phyloP scores from a whole-genome alignment of 2,329 filamentous ascomycete species.

The Arachnomyces sp. region DNA sequence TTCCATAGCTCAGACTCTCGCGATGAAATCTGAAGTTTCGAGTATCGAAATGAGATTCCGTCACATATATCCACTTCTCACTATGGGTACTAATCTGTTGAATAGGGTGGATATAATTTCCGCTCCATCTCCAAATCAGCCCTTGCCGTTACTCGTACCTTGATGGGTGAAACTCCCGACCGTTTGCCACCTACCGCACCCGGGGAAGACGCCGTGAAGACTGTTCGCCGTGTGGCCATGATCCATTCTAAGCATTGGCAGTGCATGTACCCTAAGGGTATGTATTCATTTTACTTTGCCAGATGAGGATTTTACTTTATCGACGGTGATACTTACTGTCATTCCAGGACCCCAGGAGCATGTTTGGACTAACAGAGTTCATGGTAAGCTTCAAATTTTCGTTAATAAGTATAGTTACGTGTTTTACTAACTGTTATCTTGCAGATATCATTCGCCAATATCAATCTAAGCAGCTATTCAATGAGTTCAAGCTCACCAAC shows the following conservation, averaged over 20 bases:
- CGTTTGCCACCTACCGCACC: constrained; percentile 42
- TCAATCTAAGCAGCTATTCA: constrained; percentile 62
- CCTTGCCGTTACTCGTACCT: constrained; percentile 77
- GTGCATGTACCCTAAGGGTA: constrained; percentile 65
- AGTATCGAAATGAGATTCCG: too few relatives aligned
- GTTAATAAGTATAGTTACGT: neutral
- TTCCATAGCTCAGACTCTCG: neutral
- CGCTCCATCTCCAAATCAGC: constrained; percentile 87
- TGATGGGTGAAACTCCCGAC: constrained; percentile 90
- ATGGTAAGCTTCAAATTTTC: constrained; percentile 35
- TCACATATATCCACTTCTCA: neutral
- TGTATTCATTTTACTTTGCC: constrained; percentile 15
- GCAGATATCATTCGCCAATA: constrained; percentile 66
- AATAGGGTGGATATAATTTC: constrained; percentile 79
- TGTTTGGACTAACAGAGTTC: constrained; percentile 49
- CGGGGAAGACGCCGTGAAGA: constrained; percentile 45
- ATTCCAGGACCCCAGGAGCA: constrained; percentile 17
- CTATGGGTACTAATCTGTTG: neutral
- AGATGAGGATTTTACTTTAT: constrained; percentile 9
- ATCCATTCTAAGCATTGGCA: constrained; percentile 69
- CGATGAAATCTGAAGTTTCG: too few relatives aligned
- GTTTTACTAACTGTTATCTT: constrained; percentile 7
- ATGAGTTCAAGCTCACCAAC: constrained; percentile 68
- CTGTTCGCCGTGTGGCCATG: constrained; percentile 49
- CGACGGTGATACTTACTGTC: too few relatives aligned